Percentiles rank a stretch among this genome's conserved stretches.
These are phyloP conservation scores for Rehmannia glutinosa DNA, from an alignment of 257 asterid genomes.

Conservation along the genomic window DNA sequence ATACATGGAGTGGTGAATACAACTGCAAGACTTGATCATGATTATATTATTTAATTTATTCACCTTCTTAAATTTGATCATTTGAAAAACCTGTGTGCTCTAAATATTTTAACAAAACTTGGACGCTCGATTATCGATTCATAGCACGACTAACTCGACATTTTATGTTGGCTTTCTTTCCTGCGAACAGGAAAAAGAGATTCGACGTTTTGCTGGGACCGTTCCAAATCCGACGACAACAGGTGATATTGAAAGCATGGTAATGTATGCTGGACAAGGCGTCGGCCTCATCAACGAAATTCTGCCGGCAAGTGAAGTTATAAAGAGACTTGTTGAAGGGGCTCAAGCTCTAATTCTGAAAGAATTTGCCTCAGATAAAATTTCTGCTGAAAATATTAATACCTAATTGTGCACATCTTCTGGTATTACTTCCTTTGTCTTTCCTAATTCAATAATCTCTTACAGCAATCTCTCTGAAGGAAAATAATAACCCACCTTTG, in stretches of 20 bases:
- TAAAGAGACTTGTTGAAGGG: conserved; percentile 51
- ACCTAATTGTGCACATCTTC: too few species aligned
- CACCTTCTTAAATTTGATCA: neutral
- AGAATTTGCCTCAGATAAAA: conserved; percentile 25
- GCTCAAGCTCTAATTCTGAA: conserved; percentile 54
- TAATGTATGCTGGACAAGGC: conserved; percentile 74
- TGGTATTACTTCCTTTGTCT: too few species aligned
- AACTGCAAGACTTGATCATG: neutral
- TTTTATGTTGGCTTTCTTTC: neutral
- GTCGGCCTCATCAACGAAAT: conserved; percentile 63
- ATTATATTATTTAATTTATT: neutral
- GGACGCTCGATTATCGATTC: too few species aligned
- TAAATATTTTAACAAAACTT: too few species aligned
- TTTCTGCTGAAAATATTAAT: neutral
- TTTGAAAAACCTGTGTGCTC: too few species aligned
- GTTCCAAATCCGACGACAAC: conserved; percentile 64
- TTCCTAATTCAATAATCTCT: too few species aligned
- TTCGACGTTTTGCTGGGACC: conserved; percentile 71
- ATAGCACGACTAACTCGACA: neutral
- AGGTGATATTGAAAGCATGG: conserved; percentile 83
- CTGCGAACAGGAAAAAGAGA: conserved; percentile 58
- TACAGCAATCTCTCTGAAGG: too few species aligned
- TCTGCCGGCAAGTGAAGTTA: conserved; percentile 67
- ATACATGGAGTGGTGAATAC: conserved; percentile 64
- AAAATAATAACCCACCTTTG: too few species aligned